phyloP scores from a whole-genome alignment of 2,329 filamentous ascomycete species.

The Aspergillus fumigatiaffinis region DNA sequence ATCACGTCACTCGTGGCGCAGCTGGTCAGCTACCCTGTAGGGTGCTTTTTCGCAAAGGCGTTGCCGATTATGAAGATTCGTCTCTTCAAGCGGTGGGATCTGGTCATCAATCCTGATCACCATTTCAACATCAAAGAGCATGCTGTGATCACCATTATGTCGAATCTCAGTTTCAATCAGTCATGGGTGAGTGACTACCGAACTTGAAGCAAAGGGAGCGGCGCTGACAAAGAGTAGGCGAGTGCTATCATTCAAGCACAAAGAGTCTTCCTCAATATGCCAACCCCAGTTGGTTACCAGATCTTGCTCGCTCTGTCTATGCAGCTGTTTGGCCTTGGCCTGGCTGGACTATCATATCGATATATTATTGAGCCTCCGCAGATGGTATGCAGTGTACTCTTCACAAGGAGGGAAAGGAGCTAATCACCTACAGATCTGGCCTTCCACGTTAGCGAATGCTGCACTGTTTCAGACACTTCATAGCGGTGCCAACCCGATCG shows the following conservation, averaged over 20 bases:
- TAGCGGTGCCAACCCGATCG: constrained; percentile 29
- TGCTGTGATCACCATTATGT: constrained; percentile 45
- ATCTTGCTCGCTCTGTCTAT: constrained; percentile 36
- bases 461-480: constrained; percentile 34
- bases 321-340: constrained; percentile 37
- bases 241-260: constrained; percentile 43
- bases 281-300: constrained; percentile 33
- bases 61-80: constrained; percentile 34
- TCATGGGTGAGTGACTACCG: constrained; percentile 14
- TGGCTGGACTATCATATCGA: constrained; percentile 33
- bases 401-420: background rate
- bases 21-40: constrained; percentile 42
- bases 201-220: too few relatives aligned
- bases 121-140: constrained; percentile 48
- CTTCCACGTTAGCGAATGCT: constrained; percentile 31
- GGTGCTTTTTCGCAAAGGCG: constrained; percentile 35
- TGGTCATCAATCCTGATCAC: constrained; percentile 39
- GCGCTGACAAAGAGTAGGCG: constrained; percentile 26
- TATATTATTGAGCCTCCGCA: constrained; percentile 36
- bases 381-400: constrained; percentile 19
- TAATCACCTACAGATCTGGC: constrained; percentile 26
- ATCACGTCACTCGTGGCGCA: constrained; percentile 45
- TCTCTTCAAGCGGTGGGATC: constrained; percentile 11
- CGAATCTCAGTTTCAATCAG: constrained; percentile 45
- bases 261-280: constrained; percentile 34